Evolutionary conservation across 768 basidiomycete genomes (phyloP), one percentile per base, ranked within the genome.

Genomic region (Phaeotremella skinneri): DNA sequence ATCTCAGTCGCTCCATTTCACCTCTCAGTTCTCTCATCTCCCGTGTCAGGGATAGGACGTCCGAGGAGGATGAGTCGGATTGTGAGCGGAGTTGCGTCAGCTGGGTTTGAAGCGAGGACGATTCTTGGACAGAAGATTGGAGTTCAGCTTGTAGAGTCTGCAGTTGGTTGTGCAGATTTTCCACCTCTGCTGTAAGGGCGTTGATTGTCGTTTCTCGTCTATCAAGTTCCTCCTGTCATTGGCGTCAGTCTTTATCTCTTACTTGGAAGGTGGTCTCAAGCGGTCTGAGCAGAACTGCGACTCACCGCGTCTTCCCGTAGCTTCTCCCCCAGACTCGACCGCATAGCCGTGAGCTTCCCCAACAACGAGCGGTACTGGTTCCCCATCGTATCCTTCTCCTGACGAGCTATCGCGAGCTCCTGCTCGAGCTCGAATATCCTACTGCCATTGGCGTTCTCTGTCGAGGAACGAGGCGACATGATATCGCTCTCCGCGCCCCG

Each of bases 261-360:
- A 27, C 23, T 52, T 27, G 20, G n/a, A 27, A 9, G 17, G 43
- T 27, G 3, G 26, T 20, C 14, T 26, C 41, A 51, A 25, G 16
- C 5, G 23, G 31, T 1, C 30, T 23, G n/a, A 20, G 16, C 20
- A 30, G 6, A 47, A 3, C 23, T n/a, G 17, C 45, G 20, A 83
- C 86, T 66, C 80, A 98, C 96, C 69, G 96, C 96, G 78, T 98
- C 96, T 76, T 94, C 90, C 76, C 89, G 86, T 56, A 98, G 81
- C 78, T 97, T 97, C 74, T 90, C 93, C 30, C 93, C 91, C 52
- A 98, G 81, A 21, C 90, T 89, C 34, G 87, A 89, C 23, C 93
- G 84, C 93, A 99, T 97, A 31, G 87, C 84, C 2, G 91, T 92
- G 47, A 98, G 80, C 78, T 91, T 97, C 37, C 85, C 84, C 17